phyloP scores from a whole-genome alignment of 129 eudicot genomes.

The Flaveria robusta region DNA sequence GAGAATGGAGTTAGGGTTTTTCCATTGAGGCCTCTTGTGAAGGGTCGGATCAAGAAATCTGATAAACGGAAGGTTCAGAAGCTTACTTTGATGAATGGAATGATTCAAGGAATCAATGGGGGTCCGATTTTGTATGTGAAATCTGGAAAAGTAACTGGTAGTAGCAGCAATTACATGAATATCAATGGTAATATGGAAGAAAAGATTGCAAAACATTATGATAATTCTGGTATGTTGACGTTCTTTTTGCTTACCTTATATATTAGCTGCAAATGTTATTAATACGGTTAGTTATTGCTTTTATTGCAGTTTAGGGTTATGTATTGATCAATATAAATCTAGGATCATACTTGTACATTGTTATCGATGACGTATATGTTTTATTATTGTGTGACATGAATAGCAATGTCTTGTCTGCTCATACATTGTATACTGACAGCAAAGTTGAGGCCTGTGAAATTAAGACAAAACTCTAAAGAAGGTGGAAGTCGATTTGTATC shows the following conservation, averaged over 20 bases:
- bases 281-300: too few species aligned
- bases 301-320: slow-evolving; percentile 9
- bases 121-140: slow-evolving; percentile 28
- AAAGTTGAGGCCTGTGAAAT: slow-evolving; percentile 62
- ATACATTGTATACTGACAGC: slow-evolving; percentile 66
- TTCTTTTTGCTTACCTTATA: slow-evolving; percentile 17
- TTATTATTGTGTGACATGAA: background rate
- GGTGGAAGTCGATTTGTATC: slow-evolving; percentile 60
- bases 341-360: too few species aligned
- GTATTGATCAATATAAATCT: background rate
- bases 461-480: slow-evolving; percentile 69
- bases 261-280: background rate
- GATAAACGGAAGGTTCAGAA: slow-evolving; percentile 39
- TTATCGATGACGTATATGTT: background rate
- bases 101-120: slow-evolving; percentile 32
- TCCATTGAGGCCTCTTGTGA: slow-evolving; percentile 55
- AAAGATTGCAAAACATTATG: slow-evolving; percentile 44
- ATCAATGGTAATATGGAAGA: slow-evolving; percentile 34
- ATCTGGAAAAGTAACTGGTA: slow-evolving; percentile 26
- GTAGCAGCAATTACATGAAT: slow-evolving; percentile 17
- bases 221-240: slow-evolving; percentile 45
- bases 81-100: slow-evolving; percentile 45
- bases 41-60: slow-evolving; percentile 44
- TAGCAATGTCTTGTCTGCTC: slow-evolving; percentile 39
- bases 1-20: slow-evolving; percentile 80